phyloP scores from a whole-genome alignment of 2,329 filamentous ascomycete species.

The Botrytis hyacinthi region DNA sequence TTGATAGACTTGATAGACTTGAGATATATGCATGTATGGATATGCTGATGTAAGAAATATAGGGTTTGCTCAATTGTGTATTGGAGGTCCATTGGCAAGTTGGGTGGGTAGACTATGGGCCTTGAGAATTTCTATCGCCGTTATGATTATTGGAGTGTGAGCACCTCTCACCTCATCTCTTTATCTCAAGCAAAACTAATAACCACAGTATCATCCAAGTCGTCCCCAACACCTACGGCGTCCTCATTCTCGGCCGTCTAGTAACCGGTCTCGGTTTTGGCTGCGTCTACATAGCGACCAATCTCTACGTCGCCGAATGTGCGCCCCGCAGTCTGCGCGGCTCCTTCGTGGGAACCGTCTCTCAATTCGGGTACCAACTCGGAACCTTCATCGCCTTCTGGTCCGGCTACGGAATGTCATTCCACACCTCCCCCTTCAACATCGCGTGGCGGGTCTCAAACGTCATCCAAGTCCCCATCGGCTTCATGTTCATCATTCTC shows the following conservation, averaged over 20 bases:
- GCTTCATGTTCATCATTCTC: constrained; percentile 54
- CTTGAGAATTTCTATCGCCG: constrained; percentile 41
- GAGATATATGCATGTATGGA: not conserved
- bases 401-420: constrained; percentile 46
- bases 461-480: constrained; percentile 44
- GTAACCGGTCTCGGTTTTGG: constrained; percentile 44
- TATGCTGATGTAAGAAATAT: not conserved
- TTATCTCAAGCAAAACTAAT: not conserved
- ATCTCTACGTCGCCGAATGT: constrained; percentile 45
- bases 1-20: not conserved
- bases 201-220: constrained; percentile 40
- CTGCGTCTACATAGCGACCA: constrained; percentile 45
- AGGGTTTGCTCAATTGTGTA: constrained; percentile 42
- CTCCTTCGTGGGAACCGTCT: constrained; percentile 43
- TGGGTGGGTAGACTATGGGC: constrained; percentile 43
- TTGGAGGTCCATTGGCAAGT: constrained; percentile 42
- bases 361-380: constrained; percentile 46
- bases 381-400: constrained; percentile 47
- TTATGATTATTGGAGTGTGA: constrained; percentile 44
- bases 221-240: constrained; percentile 44
- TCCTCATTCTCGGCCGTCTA: constrained; percentile 43
- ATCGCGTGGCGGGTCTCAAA: constrained; percentile 46
- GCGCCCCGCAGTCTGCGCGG: constrained; percentile 43
- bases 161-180: constrained; percentile 1
- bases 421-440: constrained; percentile 43